Conservation (phyloP, 148 eudicot genomes). For the Heliamphora exappendiculata region DNA sequence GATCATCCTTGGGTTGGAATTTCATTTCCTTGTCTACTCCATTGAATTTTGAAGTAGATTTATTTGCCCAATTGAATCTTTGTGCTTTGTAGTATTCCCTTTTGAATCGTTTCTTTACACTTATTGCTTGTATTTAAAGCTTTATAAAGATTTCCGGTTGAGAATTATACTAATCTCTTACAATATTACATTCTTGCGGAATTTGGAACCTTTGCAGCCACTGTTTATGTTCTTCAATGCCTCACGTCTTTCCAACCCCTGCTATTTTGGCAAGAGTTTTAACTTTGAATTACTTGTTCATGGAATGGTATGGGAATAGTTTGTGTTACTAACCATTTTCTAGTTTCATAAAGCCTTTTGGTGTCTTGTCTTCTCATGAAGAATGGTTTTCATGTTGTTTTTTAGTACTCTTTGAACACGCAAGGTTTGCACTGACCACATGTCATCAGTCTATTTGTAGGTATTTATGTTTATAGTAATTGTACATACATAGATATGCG, state of each 20-base stretch:
- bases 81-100: neutral
- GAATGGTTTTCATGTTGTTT: no score
- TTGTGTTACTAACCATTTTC: neutral
- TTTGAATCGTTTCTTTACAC: neutral
- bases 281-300: constrained; percentile 7
- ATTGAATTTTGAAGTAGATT: neutral
- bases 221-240: neutral
- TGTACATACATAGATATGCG: no score
- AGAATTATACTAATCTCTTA: neutral
- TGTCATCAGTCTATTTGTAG: no score
- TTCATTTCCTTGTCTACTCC: neutral
- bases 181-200: neutral
- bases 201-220: neutral
- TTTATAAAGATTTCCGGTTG: no score
- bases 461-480: no score
- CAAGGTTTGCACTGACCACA: no score
- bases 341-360: no score
- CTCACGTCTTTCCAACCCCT: neutral
- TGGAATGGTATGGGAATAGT: neutral
- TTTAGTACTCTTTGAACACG: no score
- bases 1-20: neutral
- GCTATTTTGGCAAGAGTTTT: neutral
- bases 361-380: no score
- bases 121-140: neutral
- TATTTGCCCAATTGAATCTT: neutral